Conservation (phyloP, 2,329 filamentous ascomycete genomes). For the Aspergillus phoenicis region DNA sequence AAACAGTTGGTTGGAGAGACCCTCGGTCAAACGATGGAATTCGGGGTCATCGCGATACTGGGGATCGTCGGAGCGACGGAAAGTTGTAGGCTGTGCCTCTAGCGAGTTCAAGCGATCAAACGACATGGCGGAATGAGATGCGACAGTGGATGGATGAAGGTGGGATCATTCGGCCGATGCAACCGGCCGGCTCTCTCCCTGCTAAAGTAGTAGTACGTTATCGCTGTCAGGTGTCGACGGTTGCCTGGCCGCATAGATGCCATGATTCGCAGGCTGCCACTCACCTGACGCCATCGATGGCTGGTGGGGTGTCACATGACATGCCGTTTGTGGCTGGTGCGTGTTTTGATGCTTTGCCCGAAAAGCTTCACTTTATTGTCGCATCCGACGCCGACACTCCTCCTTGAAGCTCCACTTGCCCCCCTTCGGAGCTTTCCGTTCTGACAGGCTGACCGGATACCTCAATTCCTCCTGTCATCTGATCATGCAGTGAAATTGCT, state of each 20-base stretch:
- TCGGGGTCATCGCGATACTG: conserved; percentile 89
- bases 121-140: conserved; percentile 64
- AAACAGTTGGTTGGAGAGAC: conserved; percentile 86
- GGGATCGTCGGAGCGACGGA: conserved; percentile 69
- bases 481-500: conserved; percentile 29
- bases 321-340: conserved; percentile 25
- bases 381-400: conserved; percentile 18
- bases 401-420: conserved; percentile 1
- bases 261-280: conserved; percentile 29
- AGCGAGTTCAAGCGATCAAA: conserved; percentile 84
- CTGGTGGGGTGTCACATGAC: conserved; percentile 31
- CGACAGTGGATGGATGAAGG: conserved; percentile 9
- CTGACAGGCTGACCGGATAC: neutral
- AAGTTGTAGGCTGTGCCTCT: conserved; percentile 74
- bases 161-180: conserved; percentile 14
- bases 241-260: conserved; percentile 25
- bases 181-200: conserved; percentile 1
- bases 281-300: conserved; percentile 32
- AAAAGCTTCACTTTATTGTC: conserved; percentile 30
- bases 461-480: neutral
- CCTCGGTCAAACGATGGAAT: conserved; percentile 79
- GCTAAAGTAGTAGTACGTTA: neutral
- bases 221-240: neutral
- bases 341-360: conserved; percentile 39
- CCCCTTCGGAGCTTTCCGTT: neutral